Evolutionary conservation across 345 rosid species (phyloP), one percentile per base, ranked within the genome.

Genomic region (Trapa incisa): DNA sequence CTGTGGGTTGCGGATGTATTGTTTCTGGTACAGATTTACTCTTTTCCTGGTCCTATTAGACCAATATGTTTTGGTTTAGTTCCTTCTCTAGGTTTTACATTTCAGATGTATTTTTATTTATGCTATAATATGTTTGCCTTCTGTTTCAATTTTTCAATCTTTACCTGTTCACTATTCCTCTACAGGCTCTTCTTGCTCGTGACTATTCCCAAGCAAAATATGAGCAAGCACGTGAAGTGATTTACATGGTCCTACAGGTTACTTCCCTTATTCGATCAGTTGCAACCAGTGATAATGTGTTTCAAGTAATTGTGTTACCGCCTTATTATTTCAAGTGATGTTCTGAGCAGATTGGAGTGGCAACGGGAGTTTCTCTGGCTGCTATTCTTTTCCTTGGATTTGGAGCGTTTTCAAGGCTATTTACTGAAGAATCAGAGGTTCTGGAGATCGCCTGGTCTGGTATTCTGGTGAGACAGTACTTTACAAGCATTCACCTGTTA

Each of bases 181-280:
- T 70, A 65, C 85, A 93, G 97, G 87, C 95, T 83, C 89, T 94
- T 69, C 86, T 94, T 74, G 97, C 99, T 1, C 73, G 83, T 62
- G 78, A 72, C 75, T 94, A 82, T 74, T 80, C 96, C 66, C 87
- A 83, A 83, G 86, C 89, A 69, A 78, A 87, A 69, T 90, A 86
- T 72, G 78, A 78, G 72, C 83, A 86, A 77, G 83, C 99, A 12
- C 83, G 85, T 12, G 74, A 71, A 78, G 91, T 90, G 76, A 68
- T 85, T 61, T 77, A 71, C 57, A 86, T 84, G 73, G 84, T 80
- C 72, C 76, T 93, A 41, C 86, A 83, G 85, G 98, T 93, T 45
- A 43, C 52, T 65, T 41, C 11, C 0, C 47, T 15, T 12, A 13
- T 41, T 37, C 4, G 0, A 5, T 58, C 16, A 7, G 29, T 32